Evolutionary conservation across 1,284 basidiomycete species (phyloP).

Genomic region (Naganishia sp.): DNA sequence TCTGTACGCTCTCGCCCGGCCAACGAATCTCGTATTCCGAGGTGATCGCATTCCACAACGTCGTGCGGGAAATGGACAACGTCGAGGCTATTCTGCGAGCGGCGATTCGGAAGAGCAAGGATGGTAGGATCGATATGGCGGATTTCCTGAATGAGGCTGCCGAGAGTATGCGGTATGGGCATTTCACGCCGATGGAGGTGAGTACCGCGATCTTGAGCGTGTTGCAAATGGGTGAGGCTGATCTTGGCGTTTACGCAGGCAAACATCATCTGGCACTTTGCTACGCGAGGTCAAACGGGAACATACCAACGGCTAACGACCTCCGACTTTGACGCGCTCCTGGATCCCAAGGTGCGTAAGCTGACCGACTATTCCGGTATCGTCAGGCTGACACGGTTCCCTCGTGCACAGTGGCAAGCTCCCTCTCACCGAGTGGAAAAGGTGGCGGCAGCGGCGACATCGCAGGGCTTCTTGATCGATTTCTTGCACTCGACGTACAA

Average conservation of each 20-base stretch:
- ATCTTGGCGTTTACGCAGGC: slow-evolving; percentile 65
- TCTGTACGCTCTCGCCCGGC: slow-evolving; percentile 81
- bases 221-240: background rate
- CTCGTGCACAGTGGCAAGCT: slow-evolving; percentile 40
- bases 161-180: slow-evolving; percentile 72
- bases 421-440: slow-evolving; percentile 37
- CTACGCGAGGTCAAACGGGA: slow-evolving; percentile 67
- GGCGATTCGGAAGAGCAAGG: slow-evolving; percentile 82
- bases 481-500: slow-evolving; percentile 73
- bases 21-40: slow-evolving; percentile 91
- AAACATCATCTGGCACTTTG: slow-evolving; percentile 93
- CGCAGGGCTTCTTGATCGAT: slow-evolving; percentile 35
- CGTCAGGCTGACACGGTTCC: slow-evolving; percentile 8
- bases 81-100: slow-evolving; percentile 66
- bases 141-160: slow-evolving; percentile 58
- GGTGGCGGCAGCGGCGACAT: slow-evolving; percentile 20
- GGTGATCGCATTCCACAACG: slow-evolving; percentile 93
- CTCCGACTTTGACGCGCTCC: slow-evolving; percentile 81
- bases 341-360: slow-evolving; percentile 61
- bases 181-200: slow-evolving; percentile 89
- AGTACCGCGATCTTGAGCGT: slow-evolving; percentile 26
- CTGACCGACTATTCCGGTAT: background rate
- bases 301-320: slow-evolving; percentile 68
- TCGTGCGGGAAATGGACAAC: slow-evolving; percentile 92
- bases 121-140: slow-evolving; percentile 71